These are phyloP conservation scores for Fusarium luffae DNA, from an alignment of 2,329 filamentous ascomycete species.

Conservation along the genomic window DNA sequence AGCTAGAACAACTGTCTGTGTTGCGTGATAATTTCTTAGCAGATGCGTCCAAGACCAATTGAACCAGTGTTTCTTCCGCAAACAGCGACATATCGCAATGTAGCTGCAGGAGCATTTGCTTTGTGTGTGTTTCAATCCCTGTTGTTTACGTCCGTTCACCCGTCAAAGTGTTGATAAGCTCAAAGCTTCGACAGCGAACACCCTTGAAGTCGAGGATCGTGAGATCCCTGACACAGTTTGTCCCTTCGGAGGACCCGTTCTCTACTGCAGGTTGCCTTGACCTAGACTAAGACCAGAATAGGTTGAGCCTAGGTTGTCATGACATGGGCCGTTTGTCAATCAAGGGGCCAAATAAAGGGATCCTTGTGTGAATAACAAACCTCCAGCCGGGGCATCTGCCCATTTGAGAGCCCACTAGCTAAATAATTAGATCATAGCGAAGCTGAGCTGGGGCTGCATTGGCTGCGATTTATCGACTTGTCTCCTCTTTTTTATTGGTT, in stretches of 20 bases:
- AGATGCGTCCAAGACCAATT: constrained; percentile 3
- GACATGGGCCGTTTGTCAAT: constrained; percentile 29
- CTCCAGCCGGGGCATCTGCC: constrained; percentile 18
- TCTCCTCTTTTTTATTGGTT: constrained; percentile 38
- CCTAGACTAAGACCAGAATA: constrained; percentile 1
- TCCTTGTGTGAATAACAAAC: constrained; percentile 32
- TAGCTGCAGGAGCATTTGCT: background rate
- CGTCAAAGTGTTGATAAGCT: background rate
- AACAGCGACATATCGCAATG: constrained; percentile 4
- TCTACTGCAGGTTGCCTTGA: background rate
- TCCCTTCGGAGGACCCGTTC: constrained; percentile 32
- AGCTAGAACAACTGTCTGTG: constrained; percentile 16
- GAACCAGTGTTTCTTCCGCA: constrained; percentile 3
- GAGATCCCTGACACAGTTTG: constrained; percentile 24
- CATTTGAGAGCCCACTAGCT: constrained; percentile 32
- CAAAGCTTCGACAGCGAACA: constrained; percentile 1
- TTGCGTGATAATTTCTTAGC: constrained; percentile 24
- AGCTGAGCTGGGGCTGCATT: constrained; percentile 13
- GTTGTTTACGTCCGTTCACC: constrained; percentile 6
- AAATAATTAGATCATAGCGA: constrained; percentile 36
- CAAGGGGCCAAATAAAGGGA: constrained; percentile 28
- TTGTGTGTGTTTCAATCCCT: constrained; percentile 5
- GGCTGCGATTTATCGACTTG: constrained; percentile 22
- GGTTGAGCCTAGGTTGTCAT: constrained; percentile 5
- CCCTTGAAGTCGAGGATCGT: constrained; percentile 23